These are phyloP conservation scores for Stagonosporopsis tanaceti DNA, from an alignment of 2,329 filamentous ascomycete species.

Conservation along the genomic window DNA sequence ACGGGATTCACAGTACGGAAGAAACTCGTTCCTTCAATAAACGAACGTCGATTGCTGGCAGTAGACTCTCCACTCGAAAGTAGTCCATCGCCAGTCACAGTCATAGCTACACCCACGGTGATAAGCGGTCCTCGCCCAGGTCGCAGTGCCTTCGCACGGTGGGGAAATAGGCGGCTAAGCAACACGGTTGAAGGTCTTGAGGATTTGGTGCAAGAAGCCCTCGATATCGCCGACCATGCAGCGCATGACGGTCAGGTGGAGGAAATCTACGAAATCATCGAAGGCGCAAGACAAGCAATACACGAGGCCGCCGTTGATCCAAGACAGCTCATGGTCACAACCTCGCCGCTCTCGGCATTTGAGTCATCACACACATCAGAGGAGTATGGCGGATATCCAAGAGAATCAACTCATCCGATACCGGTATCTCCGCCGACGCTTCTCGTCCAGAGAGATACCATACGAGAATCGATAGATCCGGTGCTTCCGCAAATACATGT, in stretches of 20 bases:
- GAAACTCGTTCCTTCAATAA: conserved; percentile 15
- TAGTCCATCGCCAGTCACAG: conserved; percentile 27
- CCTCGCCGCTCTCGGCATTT: conserved; percentile 32
- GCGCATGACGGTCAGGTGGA: conserved; percentile 42
- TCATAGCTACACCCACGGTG: conserved; percentile 15
- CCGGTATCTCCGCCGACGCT: not conserved
- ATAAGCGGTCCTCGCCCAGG: conserved; percentile 32
- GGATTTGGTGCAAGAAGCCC: conserved; percentile 54
- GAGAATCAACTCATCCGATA: not conserved
- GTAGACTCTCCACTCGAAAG: conserved; percentile 20
- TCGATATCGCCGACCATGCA: conserved; percentile 47
- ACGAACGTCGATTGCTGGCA: conserved; percentile 14
- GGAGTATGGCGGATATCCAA: not conserved
- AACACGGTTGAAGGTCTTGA: conserved; percentile 52
- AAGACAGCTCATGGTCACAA: conserved; percentile 30
- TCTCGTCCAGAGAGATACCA: conserved; percentile 1
- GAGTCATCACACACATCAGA: conserved; percentile 6
- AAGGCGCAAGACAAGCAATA: conserved; percentile 49
- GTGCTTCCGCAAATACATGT: conserved; percentile 8
- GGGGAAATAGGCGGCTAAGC: conserved; percentile 30
- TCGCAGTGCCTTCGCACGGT: conserved; percentile 30
- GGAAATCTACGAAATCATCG: conserved; percentile 52
- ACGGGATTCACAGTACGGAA: conserved; percentile 5
- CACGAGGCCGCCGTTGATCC: conserved; percentile 40
- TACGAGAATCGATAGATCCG: not conserved